phyloP scores from a whole-genome alignment of 495 filamentous ascomycete genomes.

The Neurospora sp. region DNA sequence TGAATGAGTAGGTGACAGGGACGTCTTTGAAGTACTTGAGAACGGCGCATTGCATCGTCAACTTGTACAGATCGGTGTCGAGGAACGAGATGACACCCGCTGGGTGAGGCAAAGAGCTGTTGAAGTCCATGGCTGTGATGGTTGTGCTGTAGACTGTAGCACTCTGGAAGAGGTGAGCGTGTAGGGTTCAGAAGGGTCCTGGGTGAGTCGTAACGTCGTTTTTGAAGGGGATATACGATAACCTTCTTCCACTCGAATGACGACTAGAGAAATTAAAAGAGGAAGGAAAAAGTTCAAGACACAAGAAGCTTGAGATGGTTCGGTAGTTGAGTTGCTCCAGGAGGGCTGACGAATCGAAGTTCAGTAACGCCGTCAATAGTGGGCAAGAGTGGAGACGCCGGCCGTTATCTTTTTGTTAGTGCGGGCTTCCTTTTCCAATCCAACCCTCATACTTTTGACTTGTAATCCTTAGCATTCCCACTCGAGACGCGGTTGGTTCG shows the following conservation, averaged over 20 bases:
- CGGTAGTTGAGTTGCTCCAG: background rate
- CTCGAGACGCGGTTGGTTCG: background rate
- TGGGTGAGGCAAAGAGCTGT: slow-evolving; percentile 45
- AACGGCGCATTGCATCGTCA: slow-evolving; percentile 97
- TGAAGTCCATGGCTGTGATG: slow-evolving; percentile 38
- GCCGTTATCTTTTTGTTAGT: background rate
- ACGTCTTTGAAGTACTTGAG: slow-evolving; percentile 81
- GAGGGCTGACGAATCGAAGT: background rate
- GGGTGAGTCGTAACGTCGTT: background rate
- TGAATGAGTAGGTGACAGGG: slow-evolving; percentile 82
- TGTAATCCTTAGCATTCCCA: background rate
- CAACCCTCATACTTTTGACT: background rate
- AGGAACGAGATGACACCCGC: slow-evolving; percentile 81
- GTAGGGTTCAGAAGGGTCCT: background rate
- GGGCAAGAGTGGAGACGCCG: background rate
- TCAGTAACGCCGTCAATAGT: background rate
- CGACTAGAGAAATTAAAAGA: background rate
- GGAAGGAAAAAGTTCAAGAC: background rate
- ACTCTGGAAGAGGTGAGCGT: background rate
- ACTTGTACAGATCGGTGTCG: slow-evolving; percentile 95
- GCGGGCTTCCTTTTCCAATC: background rate
- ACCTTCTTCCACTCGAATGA: background rate
- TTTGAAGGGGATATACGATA: background rate
- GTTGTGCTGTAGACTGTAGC: background rate
- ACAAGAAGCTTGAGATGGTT: background rate